Percentiles rank a stretch among this genome's conserved stretches.
phyloP scores from a whole-genome alignment of 805 yeast species.

The Starmera pachycereana region DNA sequence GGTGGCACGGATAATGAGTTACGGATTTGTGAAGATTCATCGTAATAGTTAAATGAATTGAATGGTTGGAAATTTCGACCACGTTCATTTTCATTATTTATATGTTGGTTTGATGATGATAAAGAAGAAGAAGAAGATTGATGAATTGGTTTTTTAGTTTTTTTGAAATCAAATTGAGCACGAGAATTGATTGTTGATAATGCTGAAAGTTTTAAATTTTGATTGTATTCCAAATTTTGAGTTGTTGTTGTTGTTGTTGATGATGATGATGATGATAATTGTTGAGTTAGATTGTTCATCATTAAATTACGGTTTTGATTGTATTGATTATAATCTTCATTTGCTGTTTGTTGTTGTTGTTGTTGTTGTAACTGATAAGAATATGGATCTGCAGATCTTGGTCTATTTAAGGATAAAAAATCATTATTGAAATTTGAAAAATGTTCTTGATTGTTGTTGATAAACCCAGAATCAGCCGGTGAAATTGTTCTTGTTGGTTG shows the following conservation, averaged over 20 bases:
- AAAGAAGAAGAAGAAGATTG: not conserved
- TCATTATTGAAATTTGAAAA: slow-evolving; percentile 5
- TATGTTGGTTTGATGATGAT: slow-evolving; percentile 1
- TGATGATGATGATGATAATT: slow-evolving; percentile 12
- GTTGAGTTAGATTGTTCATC: slow-evolving; percentile 20
- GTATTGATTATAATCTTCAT: not conserved
- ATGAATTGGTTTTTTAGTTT: slow-evolving; percentile 9
- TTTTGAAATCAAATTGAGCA: slow-evolving; percentile 29
- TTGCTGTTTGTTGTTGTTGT: slow-evolving; percentile 4
- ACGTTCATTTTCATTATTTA: slow-evolving; percentile 4
- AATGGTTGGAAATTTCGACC: slow-evolving; percentile 5
- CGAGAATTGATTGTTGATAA: slow-evolving; percentile 53
- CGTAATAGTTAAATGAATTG: not conserved
- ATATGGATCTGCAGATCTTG: slow-evolving; percentile 33
- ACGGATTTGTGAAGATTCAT: slow-evolving; percentile 3
- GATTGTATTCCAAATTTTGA: slow-evolving; percentile 22
- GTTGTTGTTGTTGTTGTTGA: too few relatives aligned
- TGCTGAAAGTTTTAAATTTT: slow-evolving; percentile 51
- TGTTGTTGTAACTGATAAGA: slow-evolving; percentile 1
- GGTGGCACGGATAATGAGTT: slow-evolving; percentile 17
- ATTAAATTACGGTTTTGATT: slow-evolving; percentile 11
- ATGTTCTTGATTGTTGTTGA: slow-evolving; percentile 2
- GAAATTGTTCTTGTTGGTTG: slow-evolving; percentile 23
- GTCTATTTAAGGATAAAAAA: slow-evolving; percentile 22
- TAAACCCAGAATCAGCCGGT: slow-evolving; percentile 7